Base-by-base conservation (phyloP, 192 early-diverging fungal species). In the Backusella circina region DNA sequence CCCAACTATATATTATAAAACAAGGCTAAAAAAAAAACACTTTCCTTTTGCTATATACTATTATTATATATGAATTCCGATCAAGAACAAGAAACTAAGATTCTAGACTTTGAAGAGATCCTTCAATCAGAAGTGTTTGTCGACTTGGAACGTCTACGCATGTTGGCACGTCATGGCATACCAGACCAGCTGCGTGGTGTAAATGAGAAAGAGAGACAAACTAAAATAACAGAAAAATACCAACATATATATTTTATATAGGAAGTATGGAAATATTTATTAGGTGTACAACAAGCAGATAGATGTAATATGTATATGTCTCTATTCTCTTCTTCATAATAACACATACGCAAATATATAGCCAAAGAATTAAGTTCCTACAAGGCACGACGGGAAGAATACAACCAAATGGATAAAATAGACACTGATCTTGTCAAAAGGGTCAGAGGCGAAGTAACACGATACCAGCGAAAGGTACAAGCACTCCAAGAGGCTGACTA, bases 261-360 rank as follows among this genome's bases (percentile, higher is more conserved):
- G 87, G 92, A 93, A 61, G 92, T 91, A 32, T 96, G 95, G 95
- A 90, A 93, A 82, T 95, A 91, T 69, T 81, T 96, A 65, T 86
- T 96, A 21, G 93, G 91, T 70, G 91, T 95, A 31, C 89, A 94
- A 79, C 85, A 90, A 68, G 83, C 93, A 5, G 93, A 96, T 83
- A 84, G 92, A 74, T 91, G 91, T 89, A 84, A 79, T 83, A 28
- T 82, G 64, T 36, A 30, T 15, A n/a, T n/a, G n/a, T 4, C 18
- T 30, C 31, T 67, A 1, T 32, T 70, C 9, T 44, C 0, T 26
- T n/a, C n/a, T n/a, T n/a, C 6, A 15, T 12, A 35, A 38, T 32
- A 41, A 2, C n/a, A 21, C 7, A 0, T 18, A 38, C 36, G 15
- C 35, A 33, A n/a, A 5, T 23, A 32, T 71, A 38, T 61, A 90